Percentiles rank a stretch among this genome's conserved stretches.
phyloP scores from a whole-genome alignment of 1,139 yeast genomes.

The Blastobotrys malaysiensis region DNA sequence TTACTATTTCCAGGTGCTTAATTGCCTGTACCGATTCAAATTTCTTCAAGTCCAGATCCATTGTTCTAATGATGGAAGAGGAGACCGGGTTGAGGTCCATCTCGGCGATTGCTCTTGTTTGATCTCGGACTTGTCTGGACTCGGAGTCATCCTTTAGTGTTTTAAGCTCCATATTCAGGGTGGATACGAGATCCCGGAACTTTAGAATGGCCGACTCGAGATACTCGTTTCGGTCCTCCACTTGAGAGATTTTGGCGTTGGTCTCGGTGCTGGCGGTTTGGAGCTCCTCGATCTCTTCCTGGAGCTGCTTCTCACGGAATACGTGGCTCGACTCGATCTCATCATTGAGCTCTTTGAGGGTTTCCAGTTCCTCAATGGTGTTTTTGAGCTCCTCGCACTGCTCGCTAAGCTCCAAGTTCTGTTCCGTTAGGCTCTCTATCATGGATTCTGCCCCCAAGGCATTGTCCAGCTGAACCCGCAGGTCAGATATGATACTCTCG shows the following conservation, averaged over 20 bases:
- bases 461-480: constrained; percentile 40
- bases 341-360: constrained; percentile 53
- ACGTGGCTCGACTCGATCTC: constrained; percentile 57
- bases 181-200: constrained; percentile 31
- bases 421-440: constrained; percentile 51
- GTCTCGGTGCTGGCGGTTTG: constrained; percentile 32
- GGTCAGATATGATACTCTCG: constrained; percentile 40
- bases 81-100: constrained; percentile 26
- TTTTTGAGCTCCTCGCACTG: constrained; percentile 38
- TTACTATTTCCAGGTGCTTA: constrained; percentile 27
- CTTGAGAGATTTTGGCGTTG: constrained; percentile 29
- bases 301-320: constrained; percentile 52
- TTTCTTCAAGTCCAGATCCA: constrained; percentile 28
- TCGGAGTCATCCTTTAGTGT: constrained; percentile 18
- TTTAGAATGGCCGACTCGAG: constrained; percentile 31
- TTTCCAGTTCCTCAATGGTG: constrained; percentile 53
- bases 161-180: constrained; percentile 29
- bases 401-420: constrained; percentile 45
- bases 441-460: constrained; percentile 38
- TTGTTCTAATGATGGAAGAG: constrained; percentile 23
- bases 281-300: constrained; percentile 40
- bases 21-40: constrained; percentile 28
- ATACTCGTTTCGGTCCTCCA: constrained; percentile 36
- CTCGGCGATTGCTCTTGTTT: constrained; percentile 25
- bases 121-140: constrained; percentile 16